phyloP scores from a whole-genome alignment of 352 stramenopile genomes.

The Phytophthora tentaculata region DNA sequence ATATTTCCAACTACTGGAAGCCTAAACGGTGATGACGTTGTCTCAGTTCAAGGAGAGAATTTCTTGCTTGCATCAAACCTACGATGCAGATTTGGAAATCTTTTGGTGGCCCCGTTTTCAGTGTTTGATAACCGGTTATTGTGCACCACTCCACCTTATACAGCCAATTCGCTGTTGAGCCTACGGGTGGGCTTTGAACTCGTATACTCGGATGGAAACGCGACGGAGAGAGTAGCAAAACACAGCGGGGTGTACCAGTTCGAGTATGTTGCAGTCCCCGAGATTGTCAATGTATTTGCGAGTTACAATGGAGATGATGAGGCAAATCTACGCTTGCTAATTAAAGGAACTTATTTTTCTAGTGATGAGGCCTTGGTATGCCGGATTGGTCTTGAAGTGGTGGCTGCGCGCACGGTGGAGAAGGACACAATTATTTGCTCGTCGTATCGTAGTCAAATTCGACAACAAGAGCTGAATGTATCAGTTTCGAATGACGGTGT shows the following conservation, averaged over 20 bases:
- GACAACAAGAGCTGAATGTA: constrained; percentile 24
- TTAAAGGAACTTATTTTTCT: constrained; percentile 29
- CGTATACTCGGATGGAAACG: constrained; percentile 18
- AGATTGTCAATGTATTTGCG: constrained; percentile 25
- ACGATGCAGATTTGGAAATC: constrained; percentile 41
- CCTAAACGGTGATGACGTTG: constrained; percentile 26
- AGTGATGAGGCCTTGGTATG: constrained; percentile 18
- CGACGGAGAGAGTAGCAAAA: constrained; percentile 8
- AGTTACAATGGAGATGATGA: not conserved
- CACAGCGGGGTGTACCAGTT: constrained; percentile 18
- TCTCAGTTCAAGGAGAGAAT: constrained; percentile 36
- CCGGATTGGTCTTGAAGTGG: constrained; percentile 20
- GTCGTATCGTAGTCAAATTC: not conserved
- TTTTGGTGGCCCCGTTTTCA: constrained; percentile 12
- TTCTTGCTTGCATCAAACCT: constrained; percentile 29
- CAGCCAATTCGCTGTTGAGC: not conserved
- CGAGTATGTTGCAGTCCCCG: constrained; percentile 33
- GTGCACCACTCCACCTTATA: constrained; percentile 31
- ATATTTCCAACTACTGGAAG: constrained; percentile 30
- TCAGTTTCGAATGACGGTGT: constrained; percentile 45
- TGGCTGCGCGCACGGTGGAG: constrained; percentile 7
- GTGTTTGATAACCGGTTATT: constrained; percentile 40
- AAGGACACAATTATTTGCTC: constrained; percentile 23
- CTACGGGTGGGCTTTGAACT: constrained; percentile 28
- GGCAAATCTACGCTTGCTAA: constrained; percentile 12